Evolutionary conservation across 2,329 filamentous ascomycete species (phyloP).

Genomic region (Gnomoniopsis smithogilvyi): DNA sequence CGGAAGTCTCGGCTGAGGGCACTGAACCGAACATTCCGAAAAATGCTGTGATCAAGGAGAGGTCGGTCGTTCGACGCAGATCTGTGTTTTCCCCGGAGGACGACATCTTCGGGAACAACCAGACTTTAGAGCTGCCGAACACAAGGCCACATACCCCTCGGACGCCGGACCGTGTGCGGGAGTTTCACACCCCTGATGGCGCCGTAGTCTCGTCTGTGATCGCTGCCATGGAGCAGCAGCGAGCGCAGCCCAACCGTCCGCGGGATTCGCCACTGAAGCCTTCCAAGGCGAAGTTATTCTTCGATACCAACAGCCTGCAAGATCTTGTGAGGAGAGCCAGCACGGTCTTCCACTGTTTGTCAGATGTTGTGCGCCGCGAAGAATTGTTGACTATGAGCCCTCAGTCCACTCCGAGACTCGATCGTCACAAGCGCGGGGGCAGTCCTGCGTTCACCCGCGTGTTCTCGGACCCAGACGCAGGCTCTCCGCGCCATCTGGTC

Average conservation of each 20-base stretch:
- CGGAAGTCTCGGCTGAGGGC: slow-evolving; percentile 40
- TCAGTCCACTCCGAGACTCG: slow-evolving; percentile 44
- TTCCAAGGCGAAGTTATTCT: slow-evolving; percentile 56
- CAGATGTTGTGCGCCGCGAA: slow-evolving; percentile 56
- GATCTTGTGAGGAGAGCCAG: slow-evolving; percentile 62
- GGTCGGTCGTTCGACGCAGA: slow-evolving; percentile 48
- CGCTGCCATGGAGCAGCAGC: slow-evolving; percentile 59
- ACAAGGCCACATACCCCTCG: slow-evolving; percentile 32
- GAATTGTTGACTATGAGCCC: slow-evolving; percentile 59
- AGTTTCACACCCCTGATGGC: slow-evolving; percentile 29
- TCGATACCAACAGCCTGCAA: slow-evolving; percentile 67
- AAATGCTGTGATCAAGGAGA: slow-evolving; percentile 53
- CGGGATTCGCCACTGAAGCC: slow-evolving; percentile 30
- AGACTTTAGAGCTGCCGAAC: slow-evolving; percentile 40
- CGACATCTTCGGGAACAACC: slow-evolving; percentile 59
- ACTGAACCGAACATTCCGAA: slow-evolving; percentile 43
- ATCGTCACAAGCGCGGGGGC: slow-evolving; percentile 47
- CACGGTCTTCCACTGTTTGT: slow-evolving; percentile 55
- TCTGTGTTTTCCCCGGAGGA: slow-evolving; percentile 65
- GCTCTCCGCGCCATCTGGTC: slow-evolving; percentile 47
- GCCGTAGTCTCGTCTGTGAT: slow-evolving; percentile 60
- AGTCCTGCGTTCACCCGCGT: slow-evolving; percentile 67
- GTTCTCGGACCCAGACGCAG: slow-evolving; percentile 60
- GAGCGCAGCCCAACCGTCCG: slow-evolving; percentile 39
- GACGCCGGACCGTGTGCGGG: slow-evolving; percentile 34